Evolutionary conservation across 2,329 filamentous ascomycete species (phyloP).

Genomic region (Clarireedia paspali): DNA sequence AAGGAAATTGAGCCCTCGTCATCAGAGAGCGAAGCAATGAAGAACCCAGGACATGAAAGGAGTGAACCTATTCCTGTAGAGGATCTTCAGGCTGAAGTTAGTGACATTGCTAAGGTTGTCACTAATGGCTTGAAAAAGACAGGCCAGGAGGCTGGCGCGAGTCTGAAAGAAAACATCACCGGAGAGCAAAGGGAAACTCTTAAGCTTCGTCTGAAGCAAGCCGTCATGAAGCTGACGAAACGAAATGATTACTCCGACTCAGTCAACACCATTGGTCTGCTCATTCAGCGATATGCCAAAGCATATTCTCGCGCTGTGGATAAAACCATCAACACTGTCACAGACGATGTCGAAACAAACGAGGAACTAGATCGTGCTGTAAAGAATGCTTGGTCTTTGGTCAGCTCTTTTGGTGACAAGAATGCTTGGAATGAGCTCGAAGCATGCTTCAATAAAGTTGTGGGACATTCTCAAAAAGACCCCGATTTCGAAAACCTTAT

Average conservation of each 20-base stretch:
- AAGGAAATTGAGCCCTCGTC: constrained; percentile 64
- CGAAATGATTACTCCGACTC: constrained; percentile 80
- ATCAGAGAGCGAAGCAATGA: constrained; percentile 49
- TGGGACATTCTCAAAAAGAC: constrained; percentile 68
- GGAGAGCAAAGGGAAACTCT: constrained; percentile 68
- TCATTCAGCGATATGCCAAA: constrained; percentile 72
- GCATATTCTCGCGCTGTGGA: constrained; percentile 68
- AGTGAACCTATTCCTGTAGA: constrained; percentile 43
- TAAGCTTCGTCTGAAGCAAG: constrained; percentile 66
- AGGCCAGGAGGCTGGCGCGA: constrained; percentile 54
- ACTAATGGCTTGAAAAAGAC: constrained; percentile 39
- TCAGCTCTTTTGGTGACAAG: constrained; percentile 71
- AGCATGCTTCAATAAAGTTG: constrained; percentile 57
- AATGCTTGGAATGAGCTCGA: constrained; percentile 72
- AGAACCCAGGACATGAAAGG: constrained; percentile 28
- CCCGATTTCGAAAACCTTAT: constrained; percentile 77
- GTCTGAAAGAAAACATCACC: constrained; percentile 63
- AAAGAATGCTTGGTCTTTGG: constrained; percentile 70
- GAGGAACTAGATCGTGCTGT: constrained; percentile 66
- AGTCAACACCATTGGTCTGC: constrained; percentile 65
- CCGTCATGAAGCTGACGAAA: constrained; percentile 65
- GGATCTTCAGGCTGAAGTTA: constrained; percentile 52
- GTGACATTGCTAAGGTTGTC: constrained; percentile 40
- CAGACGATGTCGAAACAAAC: constrained; percentile 68
- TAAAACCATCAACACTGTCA: constrained; percentile 56